These are phyloP conservation scores for Orbilia oligospora DNA, from an alignment of 2,329 filamentous ascomycete species.

Conservation along the genomic window DNA sequence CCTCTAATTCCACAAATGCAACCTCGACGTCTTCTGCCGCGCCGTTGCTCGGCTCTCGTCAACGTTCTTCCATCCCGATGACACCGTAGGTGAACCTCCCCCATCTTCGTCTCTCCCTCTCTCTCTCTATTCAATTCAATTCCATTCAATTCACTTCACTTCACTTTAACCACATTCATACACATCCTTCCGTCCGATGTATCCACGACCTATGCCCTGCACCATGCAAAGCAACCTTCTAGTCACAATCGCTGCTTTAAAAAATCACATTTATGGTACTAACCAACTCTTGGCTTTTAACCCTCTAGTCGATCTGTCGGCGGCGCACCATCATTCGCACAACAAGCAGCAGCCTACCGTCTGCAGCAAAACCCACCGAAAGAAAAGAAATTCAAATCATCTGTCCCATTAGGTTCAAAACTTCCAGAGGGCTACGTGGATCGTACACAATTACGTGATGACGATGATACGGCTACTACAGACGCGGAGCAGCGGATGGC, in stretches of 20 bases:
- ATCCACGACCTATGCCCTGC: background rate
- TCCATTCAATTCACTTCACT: too few species aligned
- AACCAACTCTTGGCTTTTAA: conserved; percentile 61
- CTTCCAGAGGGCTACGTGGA: conserved; percentile 87
- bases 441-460: conserved; percentile 77
- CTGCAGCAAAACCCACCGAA: conserved; percentile 70
- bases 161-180: background rate
- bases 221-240: conserved; percentile 22
- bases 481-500: conserved; percentile 78
- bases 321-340: conserved; percentile 78
- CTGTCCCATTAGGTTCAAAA: conserved; percentile 84
- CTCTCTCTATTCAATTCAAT: too few species aligned
- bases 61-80: conserved; percentile 89
- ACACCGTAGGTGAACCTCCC: conserved; percentile 77
- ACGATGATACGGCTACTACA: conserved; percentile 71
- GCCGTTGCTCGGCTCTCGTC: conserved; percentile 79
- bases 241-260: background rate
- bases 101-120: background rate
- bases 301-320: conserved; percentile 76
- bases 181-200: conserved; percentile 8
- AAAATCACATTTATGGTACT: conserved; percentile 30
- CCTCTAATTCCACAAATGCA: conserved; percentile 64
- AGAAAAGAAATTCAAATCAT: conserved; percentile 81
- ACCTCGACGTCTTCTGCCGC: conserved; percentile 69
- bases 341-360: conserved; percentile 80